Base-by-base conservation (phyloP, 2,329 filamentous ascomycete genomes). In the Colletotrichum ledebouriae region DNA sequence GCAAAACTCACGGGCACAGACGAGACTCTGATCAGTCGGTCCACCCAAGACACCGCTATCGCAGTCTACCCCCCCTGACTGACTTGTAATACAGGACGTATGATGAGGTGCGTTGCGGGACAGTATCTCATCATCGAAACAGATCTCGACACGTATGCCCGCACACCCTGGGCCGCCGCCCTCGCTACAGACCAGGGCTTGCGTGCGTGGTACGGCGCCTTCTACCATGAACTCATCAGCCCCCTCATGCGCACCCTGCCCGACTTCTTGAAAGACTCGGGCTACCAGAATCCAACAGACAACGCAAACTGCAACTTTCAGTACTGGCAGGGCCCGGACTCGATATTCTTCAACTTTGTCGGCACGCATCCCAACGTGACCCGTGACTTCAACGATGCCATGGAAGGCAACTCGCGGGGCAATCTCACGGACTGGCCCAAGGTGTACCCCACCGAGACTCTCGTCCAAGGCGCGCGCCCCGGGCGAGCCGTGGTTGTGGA, bases 401-500 rank as follows among this genome's bases (percentile, higher is more conserved):
- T 81, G 78, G 74, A 78, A 62, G 78, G 78, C 61, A 78, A 80
- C 59, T 79, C 77, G 22, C 76, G 75, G 55, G 76, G 78, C 69
- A 81, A 79, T 59, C 73, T 79, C 33, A 78, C 76, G 4, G 69
- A 78, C 9, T 81, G 79, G 79, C 71, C 75, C 0, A 77, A 80
- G 6, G 50, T 69, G 34, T 69, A 66, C 20, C 62, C 66, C 17
- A 69, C 66, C 3, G 25, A 77, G 0, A 73, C 69, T 6, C 60
- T 81, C 6, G 22, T 80, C 2, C 59, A 67, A 4, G 74, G 61
- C 1, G 72, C 73, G 5, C 76, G 76, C 47, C 70, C 72, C 2
- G 76, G 75, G 15, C 71, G 76, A 1, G 67, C 74, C 1, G 66
- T 81, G 1, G 76, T 76, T 1, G 78, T 78, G 41, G 80, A 78